phyloP scores from a whole-genome alignment of 148 eudicot genomes.

The Chenopodium album region DNA sequence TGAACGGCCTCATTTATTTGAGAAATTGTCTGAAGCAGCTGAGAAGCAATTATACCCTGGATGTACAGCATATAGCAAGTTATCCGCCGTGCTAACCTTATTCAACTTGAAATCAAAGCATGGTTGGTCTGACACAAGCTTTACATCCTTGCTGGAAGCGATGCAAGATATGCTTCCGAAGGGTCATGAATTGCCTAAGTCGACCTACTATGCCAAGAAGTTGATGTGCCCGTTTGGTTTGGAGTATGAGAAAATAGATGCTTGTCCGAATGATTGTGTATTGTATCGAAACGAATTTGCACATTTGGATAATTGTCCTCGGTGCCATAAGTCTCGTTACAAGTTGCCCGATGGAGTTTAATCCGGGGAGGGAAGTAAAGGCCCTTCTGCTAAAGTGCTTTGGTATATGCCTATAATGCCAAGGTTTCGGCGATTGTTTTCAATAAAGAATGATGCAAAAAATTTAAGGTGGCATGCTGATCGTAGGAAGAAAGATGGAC shows the following conservation, averaged over 20 bases:
- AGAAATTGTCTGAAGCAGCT: background rate
- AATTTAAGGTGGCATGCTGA: background rate
- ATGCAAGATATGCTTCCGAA: background rate
- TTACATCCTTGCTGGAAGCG: background rate
- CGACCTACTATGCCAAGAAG: background rate
- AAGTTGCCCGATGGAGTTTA: background rate
- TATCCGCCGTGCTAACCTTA: background rate
- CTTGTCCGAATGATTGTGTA: background rate
- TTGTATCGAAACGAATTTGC: background rate
- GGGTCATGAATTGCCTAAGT: background rate
- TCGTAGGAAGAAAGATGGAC: constrained; percentile 13
- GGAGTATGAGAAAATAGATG: background rate
- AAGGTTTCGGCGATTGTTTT: background rate
- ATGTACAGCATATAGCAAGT: background rate
- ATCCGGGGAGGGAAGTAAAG: background rate
- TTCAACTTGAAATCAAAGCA: background rate
- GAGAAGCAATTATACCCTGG: background rate
- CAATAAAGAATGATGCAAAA: background rate
- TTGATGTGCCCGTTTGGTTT: background rate
- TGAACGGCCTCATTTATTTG: background rate
- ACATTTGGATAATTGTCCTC: no score
- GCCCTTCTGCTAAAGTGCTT: background rate
- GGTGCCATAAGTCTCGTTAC: background rate
- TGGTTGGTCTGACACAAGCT: background rate
- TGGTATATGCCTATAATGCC: background rate